Conservation (phyloP, 192 early-diverging fungal genomes). For the Umbelopsis sp. region DNA sequence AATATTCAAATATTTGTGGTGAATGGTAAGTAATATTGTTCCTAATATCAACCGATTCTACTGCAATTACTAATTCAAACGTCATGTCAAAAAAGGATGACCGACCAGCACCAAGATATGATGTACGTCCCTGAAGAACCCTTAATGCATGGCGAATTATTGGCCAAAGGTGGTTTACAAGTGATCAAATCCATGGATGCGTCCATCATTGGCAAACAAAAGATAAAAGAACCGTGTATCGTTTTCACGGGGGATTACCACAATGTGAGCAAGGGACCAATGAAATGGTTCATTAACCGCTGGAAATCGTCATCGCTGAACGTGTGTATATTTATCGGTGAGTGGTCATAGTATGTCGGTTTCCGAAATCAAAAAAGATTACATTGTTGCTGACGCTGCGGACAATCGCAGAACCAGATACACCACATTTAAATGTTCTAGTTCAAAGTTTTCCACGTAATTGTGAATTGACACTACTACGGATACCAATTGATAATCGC, state of each 20-base stretch:
- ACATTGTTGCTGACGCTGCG: neutral
- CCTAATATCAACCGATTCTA: too few relatives aligned
- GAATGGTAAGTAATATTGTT: slow-evolving; percentile 65
- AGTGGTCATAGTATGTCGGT: neutral
- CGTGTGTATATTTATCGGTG: slow-evolving; percentile 25
- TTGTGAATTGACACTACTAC: slow-evolving; percentile 19
- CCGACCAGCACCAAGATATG: slow-evolving; percentile 59
- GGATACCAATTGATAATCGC: slow-evolving; percentile 26
- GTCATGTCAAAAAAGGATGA: slow-evolving; percentile 57
- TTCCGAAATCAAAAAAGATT: neutral
- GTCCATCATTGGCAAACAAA: slow-evolving; percentile 33
- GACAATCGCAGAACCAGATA: neutral
- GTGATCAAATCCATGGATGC: slow-evolving; percentile 46
- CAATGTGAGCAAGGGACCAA: slow-evolving; percentile 15
- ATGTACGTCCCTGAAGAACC: slow-evolving; percentile 68
- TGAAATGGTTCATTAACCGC: slow-evolving; percentile 30
- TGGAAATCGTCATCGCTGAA: slow-evolving; percentile 26
- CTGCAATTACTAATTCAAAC: neutral
- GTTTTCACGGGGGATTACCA: slow-evolving; percentile 54
- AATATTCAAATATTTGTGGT: slow-evolving; percentile 81
- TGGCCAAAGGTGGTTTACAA: slow-evolving; percentile 40
- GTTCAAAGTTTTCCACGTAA: neutral
- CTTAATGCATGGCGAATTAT: slow-evolving; percentile 49
- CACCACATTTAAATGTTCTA: neutral
- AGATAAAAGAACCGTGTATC: slow-evolving; percentile 60